Conservation (phyloP, 2,329 filamentous ascomycete species). For the Neoascochyta sp. region DNA sequence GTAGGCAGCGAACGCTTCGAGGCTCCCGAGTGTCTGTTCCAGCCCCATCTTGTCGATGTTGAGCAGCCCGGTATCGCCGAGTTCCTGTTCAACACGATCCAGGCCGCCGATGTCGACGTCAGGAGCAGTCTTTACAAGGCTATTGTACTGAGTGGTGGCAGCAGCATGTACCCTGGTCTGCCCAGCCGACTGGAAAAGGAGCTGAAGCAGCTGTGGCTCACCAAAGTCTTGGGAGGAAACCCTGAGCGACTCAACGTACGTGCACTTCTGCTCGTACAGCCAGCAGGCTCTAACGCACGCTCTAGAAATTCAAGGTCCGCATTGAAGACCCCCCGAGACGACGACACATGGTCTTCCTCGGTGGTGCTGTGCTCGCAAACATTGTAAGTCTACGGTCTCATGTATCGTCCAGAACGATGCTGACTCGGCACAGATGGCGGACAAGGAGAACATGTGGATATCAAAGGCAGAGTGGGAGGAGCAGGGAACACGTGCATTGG, state of each 20-base stretch:
- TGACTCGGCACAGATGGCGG: slow-evolving; percentile 66
- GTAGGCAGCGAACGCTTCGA: slow-evolving; percentile 97
- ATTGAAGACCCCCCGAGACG: slow-evolving; percentile 96
- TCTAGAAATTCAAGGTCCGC: slow-evolving; percentile 94
- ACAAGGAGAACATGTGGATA: slow-evolving; percentile 99
- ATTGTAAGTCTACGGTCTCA: slow-evolving; percentile 55
- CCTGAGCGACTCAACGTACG: slow-evolving; percentile 77
- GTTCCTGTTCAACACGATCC: slow-evolving; percentile 98
- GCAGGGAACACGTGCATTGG: slow-evolving; percentile 75
- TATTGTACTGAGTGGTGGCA: slow-evolving; percentile 91
- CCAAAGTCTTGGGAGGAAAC: slow-evolving; percentile 82
- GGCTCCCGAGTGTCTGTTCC: slow-evolving; percentile 96
- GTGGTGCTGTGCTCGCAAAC: slow-evolving; percentile 92
- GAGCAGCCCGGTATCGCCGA: slow-evolving; percentile 96
- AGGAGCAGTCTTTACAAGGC: slow-evolving; percentile 93
- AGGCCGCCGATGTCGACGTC: slow-evolving; percentile 91
- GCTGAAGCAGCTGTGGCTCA: slow-evolving; percentile 97
- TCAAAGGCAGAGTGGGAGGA: slow-evolving; percentile 96
- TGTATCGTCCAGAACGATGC: slow-evolving; percentile 1
- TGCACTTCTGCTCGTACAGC: slow-evolving; percentile 8
- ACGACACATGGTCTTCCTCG: slow-evolving; percentile 99
- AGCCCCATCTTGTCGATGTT: slow-evolving; percentile 95
- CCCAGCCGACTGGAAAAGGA: slow-evolving; percentile 96
- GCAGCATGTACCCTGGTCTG: slow-evolving; percentile 97
- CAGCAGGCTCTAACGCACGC: slow-evolving; percentile 16